These are phyloP conservation scores for Rauvolfia tetraphylla DNA, from an alignment of 257 asterid species.

Conservation along the genomic window DNA sequence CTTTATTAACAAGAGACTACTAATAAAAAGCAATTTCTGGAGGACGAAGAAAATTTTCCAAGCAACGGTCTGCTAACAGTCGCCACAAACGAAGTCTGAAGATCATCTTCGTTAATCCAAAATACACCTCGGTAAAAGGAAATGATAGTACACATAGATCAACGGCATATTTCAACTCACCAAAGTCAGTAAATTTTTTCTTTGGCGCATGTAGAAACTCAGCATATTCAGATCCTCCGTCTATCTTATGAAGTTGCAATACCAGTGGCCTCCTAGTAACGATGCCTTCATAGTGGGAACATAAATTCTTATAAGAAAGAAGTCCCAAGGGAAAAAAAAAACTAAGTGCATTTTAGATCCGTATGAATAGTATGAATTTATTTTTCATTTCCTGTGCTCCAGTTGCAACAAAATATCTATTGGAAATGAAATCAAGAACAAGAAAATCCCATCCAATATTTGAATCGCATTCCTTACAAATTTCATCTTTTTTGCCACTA, in stretches of 20 bases:
- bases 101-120: neutral
- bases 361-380: neutral
- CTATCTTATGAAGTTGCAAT: conserved; percentile 88
- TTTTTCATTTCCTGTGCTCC: neutral
- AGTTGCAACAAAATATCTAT: neutral
- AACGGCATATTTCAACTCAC: conserved; percentile 35
- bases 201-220: conserved; percentile 90
- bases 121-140: neutral
- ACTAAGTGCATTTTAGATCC: neutral
- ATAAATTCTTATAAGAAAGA: conserved; percentile 7
- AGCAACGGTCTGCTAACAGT: neutral
- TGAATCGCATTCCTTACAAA: neutral
- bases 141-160: neutral
- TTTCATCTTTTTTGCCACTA: neutral
- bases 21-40: neutral
- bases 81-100: neutral
- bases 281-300: conserved; percentile 49
- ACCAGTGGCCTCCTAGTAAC: conserved; percentile 99
- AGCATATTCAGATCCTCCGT: conserved; percentile 80
- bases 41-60: neutral
- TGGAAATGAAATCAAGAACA: neutral
- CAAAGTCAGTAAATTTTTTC: conserved; percentile 68
- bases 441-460: neutral
- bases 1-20: neutral
- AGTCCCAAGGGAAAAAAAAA: neutral